Percentiles rank a stretch among this genome's conserved stretches.
Conservation (phyloP, 2,329 filamentous ascomycete genomes). For the Pseudopyrenochaeta lycopersici region DNA sequence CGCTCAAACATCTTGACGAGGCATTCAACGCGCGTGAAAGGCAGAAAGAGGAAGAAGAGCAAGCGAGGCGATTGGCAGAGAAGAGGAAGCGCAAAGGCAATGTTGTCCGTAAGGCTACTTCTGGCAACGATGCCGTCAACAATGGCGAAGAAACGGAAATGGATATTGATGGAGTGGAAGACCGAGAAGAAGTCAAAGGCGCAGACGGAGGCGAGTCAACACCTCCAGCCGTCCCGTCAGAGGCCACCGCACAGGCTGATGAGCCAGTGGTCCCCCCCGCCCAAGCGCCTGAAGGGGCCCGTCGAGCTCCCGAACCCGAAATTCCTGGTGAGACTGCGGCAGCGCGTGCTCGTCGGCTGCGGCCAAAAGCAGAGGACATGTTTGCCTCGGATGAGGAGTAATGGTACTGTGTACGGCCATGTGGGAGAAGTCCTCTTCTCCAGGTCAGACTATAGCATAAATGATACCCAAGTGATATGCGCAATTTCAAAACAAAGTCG, state of each 20-base stretch:
- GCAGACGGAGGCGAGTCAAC: constrained; percentile 6
- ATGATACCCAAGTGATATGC: constrained; percentile 11
- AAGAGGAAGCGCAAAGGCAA: constrained; percentile 29
- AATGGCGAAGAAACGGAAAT: constrained; percentile 28
- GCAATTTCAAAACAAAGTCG: not conserved
- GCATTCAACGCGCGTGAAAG: constrained; percentile 45
- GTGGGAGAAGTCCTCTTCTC: not conserved
- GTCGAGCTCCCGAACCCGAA: constrained; percentile 2
- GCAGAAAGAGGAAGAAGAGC: constrained; percentile 63
- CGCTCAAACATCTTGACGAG: constrained; percentile 32
- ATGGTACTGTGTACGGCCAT: not conserved
- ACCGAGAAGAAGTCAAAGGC: constrained; percentile 8
- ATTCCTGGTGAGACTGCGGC: constrained; percentile 45
- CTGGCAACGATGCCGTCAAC: constrained; percentile 10
- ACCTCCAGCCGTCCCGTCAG: not conserved
- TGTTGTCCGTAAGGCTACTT: constrained; percentile 13
- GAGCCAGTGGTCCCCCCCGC: not conserved
- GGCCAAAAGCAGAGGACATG: constrained; percentile 52
- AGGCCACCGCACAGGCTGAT: not conserved
- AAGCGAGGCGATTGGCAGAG: constrained; percentile 72
- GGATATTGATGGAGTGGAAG: constrained; percentile 26
- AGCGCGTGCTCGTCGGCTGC: constrained; percentile 43
- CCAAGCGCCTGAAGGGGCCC: not conserved
- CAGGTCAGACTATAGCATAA: constrained; percentile 1
- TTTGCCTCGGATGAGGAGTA: constrained; percentile 47